Percentiles rank a stretch among this genome's conserved stretches.
phyloP scores from a whole-genome alignment of 2,329 filamentous ascomycete genomes.

The Rosellinia necatrix region DNA sequence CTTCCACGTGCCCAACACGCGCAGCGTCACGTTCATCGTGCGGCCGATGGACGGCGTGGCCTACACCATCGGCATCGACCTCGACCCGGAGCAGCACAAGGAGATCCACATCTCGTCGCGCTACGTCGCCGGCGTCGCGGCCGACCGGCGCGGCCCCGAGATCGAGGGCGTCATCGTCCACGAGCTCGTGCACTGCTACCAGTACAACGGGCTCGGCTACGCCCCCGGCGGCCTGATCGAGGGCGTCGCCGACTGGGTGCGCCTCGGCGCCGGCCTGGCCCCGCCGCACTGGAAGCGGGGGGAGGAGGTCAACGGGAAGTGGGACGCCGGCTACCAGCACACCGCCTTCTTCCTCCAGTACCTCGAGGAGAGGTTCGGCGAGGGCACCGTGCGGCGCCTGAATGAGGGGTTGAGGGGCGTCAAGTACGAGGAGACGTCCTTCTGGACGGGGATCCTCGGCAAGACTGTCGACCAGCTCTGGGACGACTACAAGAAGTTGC shows the following conservation, averaged over 20 bases:
- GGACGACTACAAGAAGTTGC: conserved; percentile 65
- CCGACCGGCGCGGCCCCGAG: conserved; percentile 58
- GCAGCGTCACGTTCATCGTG: conserved; percentile 83
- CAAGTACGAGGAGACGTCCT: conserved; percentile 65
- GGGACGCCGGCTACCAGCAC: conserved; percentile 88
- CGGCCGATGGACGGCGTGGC: conserved; percentile 82
- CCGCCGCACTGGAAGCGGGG: conserved; percentile 81
- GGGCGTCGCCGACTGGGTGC: conserved; percentile 91
- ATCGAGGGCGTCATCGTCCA: conserved; percentile 85
- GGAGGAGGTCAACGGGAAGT: conserved; percentile 53
- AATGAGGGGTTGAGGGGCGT: conserved; percentile 69
- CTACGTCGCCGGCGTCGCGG: conserved; percentile 64
- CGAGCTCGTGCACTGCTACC: conserved; percentile 94
- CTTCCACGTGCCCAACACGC: conserved; percentile 62
- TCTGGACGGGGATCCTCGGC: conserved; percentile 74
- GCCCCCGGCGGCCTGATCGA: conserved; percentile 82
- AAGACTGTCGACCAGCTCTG: conserved; percentile 71
- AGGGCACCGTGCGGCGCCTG: conserved; percentile 63
- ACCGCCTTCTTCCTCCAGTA: conserved; percentile 92
- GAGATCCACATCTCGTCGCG: conserved; percentile 85
- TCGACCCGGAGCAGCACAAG: conserved; percentile 80
- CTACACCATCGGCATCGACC: conserved; percentile 80
- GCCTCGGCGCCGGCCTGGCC: conserved; percentile 71
- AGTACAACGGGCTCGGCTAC: conserved; percentile 68
- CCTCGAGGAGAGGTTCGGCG: conserved; percentile 70